Evolutionary conservation across 1,284 basidiomycete genomes (phyloP), one percentile per base, ranked within the genome.

Genomic region (Volvariella surrecta): DNA sequence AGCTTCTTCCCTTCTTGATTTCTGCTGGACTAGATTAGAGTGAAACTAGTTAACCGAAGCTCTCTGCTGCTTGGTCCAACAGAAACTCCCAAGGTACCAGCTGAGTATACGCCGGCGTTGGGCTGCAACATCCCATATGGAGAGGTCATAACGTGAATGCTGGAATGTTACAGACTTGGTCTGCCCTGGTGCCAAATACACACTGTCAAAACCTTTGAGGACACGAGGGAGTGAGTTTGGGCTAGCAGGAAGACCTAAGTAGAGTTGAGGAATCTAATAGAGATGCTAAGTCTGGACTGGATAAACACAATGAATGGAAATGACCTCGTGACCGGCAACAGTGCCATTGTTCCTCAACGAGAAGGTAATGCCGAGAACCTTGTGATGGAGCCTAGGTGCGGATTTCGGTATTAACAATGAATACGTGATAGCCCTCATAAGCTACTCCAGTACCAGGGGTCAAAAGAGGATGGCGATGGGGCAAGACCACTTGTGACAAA

Each of bases 181-280:
- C 45, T 68, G 53, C 3, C 69, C 69, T 0, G 69, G 61, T 0
- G 50, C 48, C 28, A 76, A 51, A 53, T 60, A 68, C 18, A 73
- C 50, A 44, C 63, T 68, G 50, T 73, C 70, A 46, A 76, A 76
- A 3, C 72, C 74, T 52, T 70, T 70, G 44, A 76, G 54, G n/a
- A 61, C 57, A 40, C 59, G 62, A 0, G 72, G 72, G 2, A 73
- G 65, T 10, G 68, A 60, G 20, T 64, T 58, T 1, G 69, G 58
- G 1, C 66, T 64, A 8, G 63, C 50, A 13, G 74, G 74, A n/a
- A 65, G 62, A 9, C 64, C 57, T 19, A 70, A 57, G 50, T 76
- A 75, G 15, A 76, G 55, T 55, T 76, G 73, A 18, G 72, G 70
- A 32, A 73, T 60, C 72, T 74, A 39, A 46, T 22, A 45, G 45